phyloP scores from a whole-genome alignment of 768 basidiomycete genomes.

The Amanita exitialis region DNA sequence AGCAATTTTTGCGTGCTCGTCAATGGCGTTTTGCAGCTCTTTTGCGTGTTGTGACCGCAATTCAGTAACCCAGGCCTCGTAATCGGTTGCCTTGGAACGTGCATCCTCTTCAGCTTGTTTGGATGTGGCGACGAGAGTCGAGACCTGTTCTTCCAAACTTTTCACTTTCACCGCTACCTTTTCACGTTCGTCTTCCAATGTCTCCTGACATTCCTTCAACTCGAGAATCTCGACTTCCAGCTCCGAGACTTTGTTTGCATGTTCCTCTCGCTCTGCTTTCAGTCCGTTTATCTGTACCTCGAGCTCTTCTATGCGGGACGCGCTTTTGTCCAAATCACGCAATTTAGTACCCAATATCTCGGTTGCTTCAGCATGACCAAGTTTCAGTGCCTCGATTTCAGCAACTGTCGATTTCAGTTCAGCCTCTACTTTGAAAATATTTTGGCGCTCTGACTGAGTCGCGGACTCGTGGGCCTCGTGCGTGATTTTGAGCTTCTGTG shows the following conservation, averaged over 20 bases:
- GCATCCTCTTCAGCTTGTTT: conserved; percentile 38
- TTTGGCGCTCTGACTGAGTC: conserved; percentile 53
- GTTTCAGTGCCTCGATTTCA: conserved; percentile 42
- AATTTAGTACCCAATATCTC: conserved; percentile 32
- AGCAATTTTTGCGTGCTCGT: conserved; percentile 33
- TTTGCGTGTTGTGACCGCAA: conserved; percentile 32
- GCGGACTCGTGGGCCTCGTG: conserved; percentile 36
- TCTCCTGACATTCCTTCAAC: conserved; percentile 60
- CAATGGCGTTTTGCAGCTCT: conserved; percentile 32
- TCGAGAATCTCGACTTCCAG: conserved; percentile 77
- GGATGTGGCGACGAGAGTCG: conserved; percentile 34
- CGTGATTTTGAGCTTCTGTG: conserved; percentile 38
- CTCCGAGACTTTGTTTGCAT: conserved; percentile 62
- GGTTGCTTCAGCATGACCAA: conserved; percentile 37
- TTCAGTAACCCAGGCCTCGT: conserved; percentile 27
- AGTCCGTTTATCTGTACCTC: conserved; percentile 39
- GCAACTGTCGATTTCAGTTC: conserved; percentile 46
- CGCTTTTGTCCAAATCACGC: not conserved
- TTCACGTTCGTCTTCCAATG: conserved; percentile 47
- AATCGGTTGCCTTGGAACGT: conserved; percentile 36
- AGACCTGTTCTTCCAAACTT: conserved; percentile 43
- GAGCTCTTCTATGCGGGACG: conserved; percentile 25
- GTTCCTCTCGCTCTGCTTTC: conserved; percentile 62
- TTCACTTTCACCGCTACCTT: conserved; percentile 35
- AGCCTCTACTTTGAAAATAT: conserved; percentile 51